phyloP scores from a whole-genome alignment of 345 rosid genomes.

The Salix purpurea region DNA sequence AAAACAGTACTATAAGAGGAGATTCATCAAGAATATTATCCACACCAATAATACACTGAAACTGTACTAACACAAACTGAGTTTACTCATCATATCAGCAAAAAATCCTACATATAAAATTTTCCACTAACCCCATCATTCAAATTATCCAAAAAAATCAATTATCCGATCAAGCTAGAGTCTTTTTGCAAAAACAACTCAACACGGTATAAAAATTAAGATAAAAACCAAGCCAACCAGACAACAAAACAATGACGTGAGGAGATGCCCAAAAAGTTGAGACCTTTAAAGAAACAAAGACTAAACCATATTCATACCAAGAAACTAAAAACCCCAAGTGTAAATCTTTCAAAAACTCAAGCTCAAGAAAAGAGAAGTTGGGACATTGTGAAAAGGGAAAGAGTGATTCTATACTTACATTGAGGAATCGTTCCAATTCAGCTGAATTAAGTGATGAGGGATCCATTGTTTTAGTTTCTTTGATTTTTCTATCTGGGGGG shows the following conservation, averaged over 20 bases:
- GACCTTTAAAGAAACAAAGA: not conserved
- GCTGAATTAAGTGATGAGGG: constrained; percentile 30
- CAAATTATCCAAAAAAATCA: not conserved
- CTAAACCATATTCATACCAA: not conserved
- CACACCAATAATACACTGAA: not conserved
- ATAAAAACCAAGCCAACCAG: not conserved
- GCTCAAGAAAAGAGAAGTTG: not conserved
- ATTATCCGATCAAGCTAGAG: not conserved
- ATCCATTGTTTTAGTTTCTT: constrained; percentile 31
- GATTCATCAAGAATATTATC: not conserved
- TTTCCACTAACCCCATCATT: not conserved
- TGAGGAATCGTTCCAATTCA: constrained; percentile 56
- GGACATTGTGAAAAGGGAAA: not conserved
- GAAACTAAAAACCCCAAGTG: not conserved
- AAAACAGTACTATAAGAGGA: not conserved
- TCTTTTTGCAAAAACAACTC: not conserved
- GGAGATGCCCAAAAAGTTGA: not conserved
- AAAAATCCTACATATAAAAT: not conserved
- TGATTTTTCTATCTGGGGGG: not conserved
- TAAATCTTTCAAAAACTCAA: not conserved
- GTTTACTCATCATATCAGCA: not conserved
- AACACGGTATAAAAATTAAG: not conserved
- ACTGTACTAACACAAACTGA: not conserved
- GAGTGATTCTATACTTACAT: constrained; percentile 30
- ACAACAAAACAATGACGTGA: not conserved